Evolutionary conservation across 2,329 filamentous ascomycete genomes (phyloP).

Genomic region (Zasmidium citrigriseum): DNA sequence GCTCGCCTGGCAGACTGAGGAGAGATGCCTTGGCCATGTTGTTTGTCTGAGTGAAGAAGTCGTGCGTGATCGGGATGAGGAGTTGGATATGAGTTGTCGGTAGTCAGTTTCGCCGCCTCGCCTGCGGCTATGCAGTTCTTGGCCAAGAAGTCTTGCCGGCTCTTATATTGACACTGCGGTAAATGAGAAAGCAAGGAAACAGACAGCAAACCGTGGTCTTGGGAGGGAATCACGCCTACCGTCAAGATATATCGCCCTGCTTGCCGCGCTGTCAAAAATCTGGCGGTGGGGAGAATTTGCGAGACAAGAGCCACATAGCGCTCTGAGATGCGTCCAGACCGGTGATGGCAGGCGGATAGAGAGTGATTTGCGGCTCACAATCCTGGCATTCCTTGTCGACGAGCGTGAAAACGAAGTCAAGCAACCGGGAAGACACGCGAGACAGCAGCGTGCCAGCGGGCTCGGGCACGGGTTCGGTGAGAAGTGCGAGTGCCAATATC

Average conservation of each 20-base stretch:
- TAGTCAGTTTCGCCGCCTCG: not conserved
- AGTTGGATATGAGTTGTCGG: not conserved
- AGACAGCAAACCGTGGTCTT: not conserved
- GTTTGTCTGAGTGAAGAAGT: not conserved
- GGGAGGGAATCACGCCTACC: not conserved
- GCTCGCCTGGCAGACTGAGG: constrained; percentile 16
- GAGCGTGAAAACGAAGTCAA: not conserved
- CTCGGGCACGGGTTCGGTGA: not conserved
- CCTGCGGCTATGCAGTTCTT: not conserved
- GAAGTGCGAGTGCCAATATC: not conserved
- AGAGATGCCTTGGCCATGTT: constrained; percentile 10
- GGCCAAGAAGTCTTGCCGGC: not conserved
- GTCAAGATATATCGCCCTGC: not conserved
- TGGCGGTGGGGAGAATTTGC: not conserved
- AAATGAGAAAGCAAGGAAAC: not conserved
- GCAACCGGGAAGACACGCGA: not conserved
- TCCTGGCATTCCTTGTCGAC: not conserved
- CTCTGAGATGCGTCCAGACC: not conserved
- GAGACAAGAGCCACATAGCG: not conserved
- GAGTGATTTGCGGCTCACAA: not conserved
- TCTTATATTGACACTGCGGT: not conserved
- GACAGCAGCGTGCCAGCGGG: not conserved
- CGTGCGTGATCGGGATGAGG: not conserved
- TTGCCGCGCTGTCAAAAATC: not conserved
- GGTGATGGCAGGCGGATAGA: not conserved